Base-by-base conservation (phyloP, 257 asterid genomes). In the Capsicum chinense region DNA sequence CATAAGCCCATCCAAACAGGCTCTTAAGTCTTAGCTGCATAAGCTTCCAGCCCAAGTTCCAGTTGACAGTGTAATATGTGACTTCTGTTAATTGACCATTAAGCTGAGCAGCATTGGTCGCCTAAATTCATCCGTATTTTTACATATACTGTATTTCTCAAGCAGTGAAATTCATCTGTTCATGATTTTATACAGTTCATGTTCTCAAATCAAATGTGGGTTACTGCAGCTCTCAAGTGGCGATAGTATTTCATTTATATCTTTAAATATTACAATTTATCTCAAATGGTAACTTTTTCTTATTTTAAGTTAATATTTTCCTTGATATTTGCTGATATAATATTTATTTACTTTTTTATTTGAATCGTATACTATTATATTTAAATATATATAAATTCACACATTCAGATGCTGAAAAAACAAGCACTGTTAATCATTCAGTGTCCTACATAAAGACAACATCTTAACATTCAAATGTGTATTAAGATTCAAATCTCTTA, bases 251-350 rank as follows among this genome's bases (percentile, higher is more conserved):
- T 67, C 74, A 67, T 67, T 37, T 67, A 35, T 67, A 37, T 37
- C 74, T 47, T 35, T 47, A 67, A 67, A 14, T 35, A 67, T 67
- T 67, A 37, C 74, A 67, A 67, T 67, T 67, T 67, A 67, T 67
- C 21, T 35, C 17, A 67, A 14, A 67, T 67, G 50, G 14, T 67
- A 37, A 67, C 74, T 35, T 35, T 0, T 37, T 37, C 52, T 16
- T 37, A 7, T 68, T 39, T 26, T 8, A n/a, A 60, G 74, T 66
- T 33, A 66, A 33, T 8, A 66, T 13, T 35, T 6, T 35, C 19
- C 42, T 37, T 14, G 19, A 64, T 64, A 26, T 33, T 35, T 66
- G 48, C 35, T 35, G 74, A 33, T 3, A 66, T 66, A 66, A 66
- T 35, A 13, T 35, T 35, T 35, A 66, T 13, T 66, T 13, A 13